Evolutionary conservation across 2,329 filamentous ascomycete genomes (phyloP), one percentile per base, ranked within the genome.

Genomic region (Mycocentrospora acerina): DNA sequence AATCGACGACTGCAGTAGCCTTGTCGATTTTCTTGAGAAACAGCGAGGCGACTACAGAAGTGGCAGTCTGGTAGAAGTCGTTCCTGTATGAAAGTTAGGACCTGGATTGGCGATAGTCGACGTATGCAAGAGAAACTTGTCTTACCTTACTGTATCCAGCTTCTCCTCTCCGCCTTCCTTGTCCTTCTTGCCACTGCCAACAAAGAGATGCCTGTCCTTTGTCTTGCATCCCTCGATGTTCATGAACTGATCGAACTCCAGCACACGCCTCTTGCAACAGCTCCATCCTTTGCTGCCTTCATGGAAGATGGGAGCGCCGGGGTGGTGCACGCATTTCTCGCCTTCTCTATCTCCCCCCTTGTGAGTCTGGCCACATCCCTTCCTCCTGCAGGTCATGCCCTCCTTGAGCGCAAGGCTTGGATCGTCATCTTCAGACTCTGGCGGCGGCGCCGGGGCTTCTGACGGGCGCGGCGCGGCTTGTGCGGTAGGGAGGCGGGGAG

Each of bases 231-330:
- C 93, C 56, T 87, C 83, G 43, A 98, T 91, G 70, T 88, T 93
- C 83, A 98, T 83, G 71, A 98, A 98, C 69, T 97, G 86, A 66
- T 98, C 90, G 68, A 98, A 98, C 64, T 98, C 93, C 42, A 98
- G 73, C 41, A 98, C 93, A 25, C 90, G 80, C 57, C 89, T 78
- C 79, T 97, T 97, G 73, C 93, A 98, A 75, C 93, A 98, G 43
- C 83, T 90, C 78, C 93, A 98, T 1, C 93, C 93, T 74, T 98
- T 98, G 37, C 88, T 95, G 24, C 93, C 93, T 73, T 98, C 93
- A 67, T 98, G 93, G 72, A 98, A 98, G 53, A 98, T 85, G 16
- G 93, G 88, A 15, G 79, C 81, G 4, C 93, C 93, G 0, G 93
- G 90, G 69, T 98, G 93, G 62, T 95, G 85, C 31, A 88, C 77